Evolutionary conservation across 345 rosid species (phyloP).

Genomic region (Mercurialis annua): DNA sequence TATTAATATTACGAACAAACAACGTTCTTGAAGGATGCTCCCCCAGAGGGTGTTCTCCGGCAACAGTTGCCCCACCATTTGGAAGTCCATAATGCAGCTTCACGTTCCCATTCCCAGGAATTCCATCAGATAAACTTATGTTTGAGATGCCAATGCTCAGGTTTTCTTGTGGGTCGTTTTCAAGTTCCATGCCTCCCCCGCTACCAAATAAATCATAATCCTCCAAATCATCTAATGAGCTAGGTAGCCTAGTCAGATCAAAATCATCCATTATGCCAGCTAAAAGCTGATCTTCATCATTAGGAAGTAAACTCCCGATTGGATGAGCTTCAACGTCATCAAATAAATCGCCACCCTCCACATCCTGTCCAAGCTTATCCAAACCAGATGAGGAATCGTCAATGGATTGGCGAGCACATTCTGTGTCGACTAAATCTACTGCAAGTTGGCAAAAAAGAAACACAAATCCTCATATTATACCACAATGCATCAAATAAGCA

Average conservation of each 20-base stretch:
- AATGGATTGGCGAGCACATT: constrained; percentile 27
- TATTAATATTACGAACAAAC: constrained; percentile 73
- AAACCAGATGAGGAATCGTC: constrained; percentile 38
- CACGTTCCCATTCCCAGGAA: constrained; percentile 42
- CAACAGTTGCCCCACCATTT: constrained; percentile 58
- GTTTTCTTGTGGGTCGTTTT: constrained; percentile 45
- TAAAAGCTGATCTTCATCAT: constrained; percentile 64
- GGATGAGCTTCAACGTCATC: constrained; percentile 40
- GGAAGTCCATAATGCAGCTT: constrained; percentile 40
- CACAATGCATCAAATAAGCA: too few relatives aligned
- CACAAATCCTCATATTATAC: constrained; percentile 19
- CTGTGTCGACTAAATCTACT: constrained; percentile 47
- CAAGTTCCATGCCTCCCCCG: constrained; percentile 78
- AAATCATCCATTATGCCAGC: constrained; percentile 69
- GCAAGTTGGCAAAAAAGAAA: constrained; percentile 24
- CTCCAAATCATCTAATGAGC: constrained; percentile 57
- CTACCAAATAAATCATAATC: constrained; percentile 69
- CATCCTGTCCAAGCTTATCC: constrained; percentile 25
- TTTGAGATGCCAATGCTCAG: constrained; percentile 42
- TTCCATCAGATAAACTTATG: constrained; percentile 43
- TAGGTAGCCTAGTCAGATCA: constrained; percentile 53
- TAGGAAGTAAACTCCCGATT: constrained; percentile 52
- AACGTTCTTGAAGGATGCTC: constrained; percentile 83
- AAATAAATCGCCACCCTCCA: constrained; percentile 28
- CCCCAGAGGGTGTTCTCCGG: constrained; percentile 75